Conservation (phyloP, 2,329 filamentous ascomycete genomes). For the Verticillium albo-atrum region DNA sequence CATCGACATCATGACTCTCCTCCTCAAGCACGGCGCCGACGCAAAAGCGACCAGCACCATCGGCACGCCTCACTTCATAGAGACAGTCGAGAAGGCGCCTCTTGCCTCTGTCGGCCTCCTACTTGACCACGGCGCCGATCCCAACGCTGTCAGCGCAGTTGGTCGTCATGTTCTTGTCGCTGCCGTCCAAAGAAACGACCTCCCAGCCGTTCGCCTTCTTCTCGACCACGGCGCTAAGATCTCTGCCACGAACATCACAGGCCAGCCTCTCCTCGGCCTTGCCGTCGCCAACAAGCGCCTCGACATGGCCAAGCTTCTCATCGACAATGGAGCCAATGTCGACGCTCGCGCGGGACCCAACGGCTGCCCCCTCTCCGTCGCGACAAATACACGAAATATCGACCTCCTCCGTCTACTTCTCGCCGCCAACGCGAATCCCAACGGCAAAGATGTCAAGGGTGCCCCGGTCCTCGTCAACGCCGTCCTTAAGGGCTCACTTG, state of each 20-base stretch:
- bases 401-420: conserved; percentile 21
- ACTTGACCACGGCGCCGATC: conserved; percentile 23
- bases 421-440: conserved; percentile 22
- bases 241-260: conserved; percentile 19
- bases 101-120: conserved; percentile 23
- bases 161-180: conserved; percentile 21
- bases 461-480: conserved; percentile 21
- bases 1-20: conserved; percentile 18
- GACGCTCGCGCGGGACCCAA: conserved; percentile 9
- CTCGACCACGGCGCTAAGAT: conserved; percentile 25
- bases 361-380: conserved; percentile 11
- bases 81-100: conserved; percentile 19
- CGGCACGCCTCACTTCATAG: conserved; percentile 23
- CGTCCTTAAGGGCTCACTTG: conserved; percentile 19
- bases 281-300: conserved; percentile 19
- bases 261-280: conserved; percentile 19
- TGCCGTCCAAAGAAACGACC: conserved; percentile 19
- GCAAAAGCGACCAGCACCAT: conserved; percentile 21
- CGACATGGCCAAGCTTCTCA: conserved; percentile 10
- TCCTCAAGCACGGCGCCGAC: conserved; percentile 23
- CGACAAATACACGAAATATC: conserved; percentile 18
- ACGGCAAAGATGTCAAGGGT: conserved; percentile 18
- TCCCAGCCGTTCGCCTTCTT: conserved; percentile 18
- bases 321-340: conserved; percentile 11
- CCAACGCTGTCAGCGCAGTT: conserved; percentile 17